Evolutionary conservation across 768 basidiomycete genomes (phyloP).

Genomic region (Termitomyces sp.): DNA sequence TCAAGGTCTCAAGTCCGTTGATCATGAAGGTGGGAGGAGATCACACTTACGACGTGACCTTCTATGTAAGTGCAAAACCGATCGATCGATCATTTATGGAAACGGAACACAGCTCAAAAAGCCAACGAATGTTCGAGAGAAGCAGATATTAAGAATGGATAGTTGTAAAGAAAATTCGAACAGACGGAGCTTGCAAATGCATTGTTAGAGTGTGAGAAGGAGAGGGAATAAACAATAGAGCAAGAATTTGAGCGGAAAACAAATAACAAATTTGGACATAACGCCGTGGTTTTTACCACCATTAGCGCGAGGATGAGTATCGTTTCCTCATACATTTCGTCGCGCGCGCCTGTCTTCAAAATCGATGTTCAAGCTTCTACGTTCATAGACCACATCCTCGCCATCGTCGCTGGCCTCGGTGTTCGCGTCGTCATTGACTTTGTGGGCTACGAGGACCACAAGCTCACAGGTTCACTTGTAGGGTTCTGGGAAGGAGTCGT

Average conservation of each 20-base stretch:
- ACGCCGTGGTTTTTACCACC: constrained; percentile 14
- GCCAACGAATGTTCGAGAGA: background rate
- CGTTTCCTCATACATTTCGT: constrained; percentile 35
- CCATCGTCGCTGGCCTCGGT: constrained; percentile 65
- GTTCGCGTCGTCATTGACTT: constrained; percentile 61
- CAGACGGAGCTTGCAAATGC: background rate
- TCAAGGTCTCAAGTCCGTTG: no score
- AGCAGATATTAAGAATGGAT: background rate
- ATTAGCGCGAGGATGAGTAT: constrained; percentile 26
- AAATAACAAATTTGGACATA: constrained; percentile 16
- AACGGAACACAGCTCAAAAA: constrained; percentile 1
- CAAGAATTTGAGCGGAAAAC: constrained; percentile 5
- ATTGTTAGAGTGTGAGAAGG: background rate
- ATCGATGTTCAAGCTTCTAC: constrained; percentile 32
- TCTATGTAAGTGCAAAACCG: background rate
- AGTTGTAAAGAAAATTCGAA: background rate
- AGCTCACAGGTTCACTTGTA: constrained; percentile 60
- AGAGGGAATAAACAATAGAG: background rate
- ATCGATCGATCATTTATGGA: background rate
- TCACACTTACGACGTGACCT: background rate
- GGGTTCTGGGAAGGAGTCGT: constrained; percentile 50
- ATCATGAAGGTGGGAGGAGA: no score
- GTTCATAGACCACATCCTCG: constrained; percentile 66
- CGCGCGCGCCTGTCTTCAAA: constrained; percentile 29
- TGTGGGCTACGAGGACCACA: constrained; percentile 46